Evolutionary conservation across 352 stramenopile species (phyloP), one percentile per base, ranked within the genome.

Genomic region (Pythium utonaiense): DNA sequence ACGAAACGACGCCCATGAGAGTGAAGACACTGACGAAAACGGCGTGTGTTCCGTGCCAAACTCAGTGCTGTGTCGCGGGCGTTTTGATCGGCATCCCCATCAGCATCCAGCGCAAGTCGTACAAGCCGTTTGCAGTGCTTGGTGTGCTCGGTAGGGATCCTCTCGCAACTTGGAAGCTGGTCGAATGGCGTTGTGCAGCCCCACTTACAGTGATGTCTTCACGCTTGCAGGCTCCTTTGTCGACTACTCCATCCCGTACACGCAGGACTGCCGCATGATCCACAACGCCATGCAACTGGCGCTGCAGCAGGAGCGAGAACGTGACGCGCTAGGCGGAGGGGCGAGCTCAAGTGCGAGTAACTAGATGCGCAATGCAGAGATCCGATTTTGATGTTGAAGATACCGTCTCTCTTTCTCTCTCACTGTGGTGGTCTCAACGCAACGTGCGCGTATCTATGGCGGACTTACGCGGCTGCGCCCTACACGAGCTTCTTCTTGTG

Each of bases 401-500:
- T 12, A 28, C 17, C n/a, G 31, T 13, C 47, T n/a, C n/a, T n/a
- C n/a, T n/a, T n/a, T n/a, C n/a, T n/a, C n/a, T n/a, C n/a, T n/a
- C n/a, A n/a, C n/a, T n/a, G n/a, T n/a, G n/a, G n/a, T n/a, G n/a
- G n/a, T n/a, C n/a, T n/a, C n/a, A n/a, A n/a, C n/a, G n/a, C n/a
- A n/a, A n/a, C n/a, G n/a, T n/a, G n/a, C n/a, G n/a, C n/a, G 28
- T 51, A 21, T 51, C 21, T 51, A 47, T 47, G n/a, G n/a, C 9
- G 22, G 22, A 47, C 14, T 47, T 9, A n/a, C n/a, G 25, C 3
- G 7, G 7, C 40, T n/a, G 14, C 42, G 5, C 7, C 7, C 41
- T 80, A 92, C n/a, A 92, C 82, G 34, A 93, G 68, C 60, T 96
- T 96, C 55, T 94, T 96, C 62, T 87, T 87, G 57, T 89, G 74